Evolutionary conservation across 805 yeast genomes (phyloP), one percentile per base, ranked within the genome.

Genomic region (Lachancea lanzarotensis): DNA sequence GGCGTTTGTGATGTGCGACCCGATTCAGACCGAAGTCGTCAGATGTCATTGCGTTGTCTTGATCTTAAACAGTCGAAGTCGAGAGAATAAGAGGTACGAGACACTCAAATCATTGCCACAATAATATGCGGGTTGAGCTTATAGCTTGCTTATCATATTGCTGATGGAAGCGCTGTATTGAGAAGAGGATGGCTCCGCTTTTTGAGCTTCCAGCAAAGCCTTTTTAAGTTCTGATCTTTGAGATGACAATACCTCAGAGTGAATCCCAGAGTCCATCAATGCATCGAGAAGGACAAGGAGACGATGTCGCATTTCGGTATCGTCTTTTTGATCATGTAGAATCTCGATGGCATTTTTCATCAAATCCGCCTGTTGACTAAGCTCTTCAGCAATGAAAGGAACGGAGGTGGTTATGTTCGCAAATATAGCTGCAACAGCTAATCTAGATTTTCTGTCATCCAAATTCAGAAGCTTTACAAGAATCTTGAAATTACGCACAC

Each of bases 371-470:
- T 62, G 51, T 19, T 55, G 46, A 15, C 62, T 47, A 13, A 68
- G 48, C 26, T 58, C 63, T 18, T 56, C 51, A 0, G 70, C 62
- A 13, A 69, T 62, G 42, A 69, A 67, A 2, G 69, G 68, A 17
- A 69, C 49, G 1, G 60, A 53, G 2, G 59, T 56, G 0, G 65
- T 51, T 29, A 64, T 68, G 38, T 62, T 57, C 3, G 71, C 67
- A 42, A 68, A 54, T 2, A 68, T 57, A 2, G 68, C 67, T 7
- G 67, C 62, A 0, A 68, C 71, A 2, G 71, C 70, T 34, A 68
- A 51, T 51, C 74, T 79, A 0, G 78, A 66, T 26, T 63, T 59
- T 1, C 55, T 3, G 48, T 74, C 75, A 4, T 61, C 59, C 25
- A 72, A 49, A 36, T 66, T 57, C 40, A 70, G 60, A 44, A 71